Base-by-base conservation (phyloP, 257 asterid genomes). In the Nicotiana sylvestris region DNA sequence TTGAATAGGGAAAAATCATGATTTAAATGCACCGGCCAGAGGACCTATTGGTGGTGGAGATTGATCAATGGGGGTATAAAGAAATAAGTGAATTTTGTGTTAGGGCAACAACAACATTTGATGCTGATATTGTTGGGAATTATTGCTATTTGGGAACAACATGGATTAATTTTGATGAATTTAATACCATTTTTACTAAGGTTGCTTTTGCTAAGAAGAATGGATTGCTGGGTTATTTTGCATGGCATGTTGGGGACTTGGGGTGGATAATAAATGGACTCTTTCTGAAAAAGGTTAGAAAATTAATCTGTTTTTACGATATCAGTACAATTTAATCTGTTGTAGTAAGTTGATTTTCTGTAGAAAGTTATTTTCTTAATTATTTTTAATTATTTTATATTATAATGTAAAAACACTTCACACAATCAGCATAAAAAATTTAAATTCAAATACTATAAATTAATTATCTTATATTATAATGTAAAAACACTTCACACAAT, bases 111-210 rank as follows among this genome's bases (percentile, higher is more conserved):
- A 46, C 15, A 8, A 66, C 66, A 30, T 82, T 25, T 32, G 65
- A 82, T 82, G 32, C 77, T 16, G 53, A 74, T 3, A 29, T 76
- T 11, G 84, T 82, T 16, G 30, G 62, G 27, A 61, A 82, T 39
- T 82, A 82, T 30, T 66, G 76, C 49, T 82, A 64, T 21, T 18
- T 25, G 0, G 77, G 37, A 12, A 76, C 78, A 5, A 53, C 65
- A 1, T 82, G 85, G 82, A 64, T 82, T 2, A 81, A 81, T 4
- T 82, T 70, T n/a, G 85, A 82, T 82, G 82, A 82, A 76, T 5
- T 39, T n/a, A n/a, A 72, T 9, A 37, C 65, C n/a, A 66, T 76
- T 16, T 17, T 61, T 29, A 53, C 81, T 35, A 76, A 82, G 81
- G 85, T 82, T 35, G 61, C 37, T 5, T 82, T 12, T 62, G 81